These are phyloP conservation scores for Raphanus hybrid DNA, from an alignment of 441 rosid species.

Conservation along the genomic window DNA sequence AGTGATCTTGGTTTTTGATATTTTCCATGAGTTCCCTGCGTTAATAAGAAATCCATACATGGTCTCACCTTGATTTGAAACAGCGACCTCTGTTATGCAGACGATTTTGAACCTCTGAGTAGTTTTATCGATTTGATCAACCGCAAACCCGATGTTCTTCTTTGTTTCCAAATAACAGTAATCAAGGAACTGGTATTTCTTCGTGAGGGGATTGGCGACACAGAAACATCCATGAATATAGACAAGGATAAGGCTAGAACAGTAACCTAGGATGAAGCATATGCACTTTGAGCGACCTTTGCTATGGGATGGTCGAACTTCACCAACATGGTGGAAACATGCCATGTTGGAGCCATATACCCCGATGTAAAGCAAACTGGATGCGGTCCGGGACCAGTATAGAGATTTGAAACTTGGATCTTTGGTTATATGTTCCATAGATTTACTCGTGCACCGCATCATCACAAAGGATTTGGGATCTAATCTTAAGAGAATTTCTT, in stretches of 20 bases:
- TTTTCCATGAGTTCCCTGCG: not conserved
- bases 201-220: conserved; percentile 24
- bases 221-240: not conserved
- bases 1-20: conserved; percentile 1
- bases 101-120: conserved; percentile 18
- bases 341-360: not conserved
- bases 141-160: not conserved
- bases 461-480: conserved; percentile 8
- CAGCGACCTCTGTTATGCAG: not conserved
- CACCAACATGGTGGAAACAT: not conserved
- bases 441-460: conserved; percentile 15
- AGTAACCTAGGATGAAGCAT: conserved; percentile 4
- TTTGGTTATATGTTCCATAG: not conserved
- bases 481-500: conserved; percentile 1
- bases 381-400: conserved; percentile 9
- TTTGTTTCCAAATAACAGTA: not conserved
- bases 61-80: not conserved
- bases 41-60: not conserved
- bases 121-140: not conserved
- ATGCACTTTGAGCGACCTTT: not conserved
- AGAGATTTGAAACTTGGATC: not conserved
- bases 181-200: not conserved
- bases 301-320: too few relatives aligned
- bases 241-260: conserved; percentile 18
- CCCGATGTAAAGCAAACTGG: conserved; percentile 19